Conservation (phyloP, 495 filamentous ascomycete species). For the Penicillium psychrofluorescens region DNA sequence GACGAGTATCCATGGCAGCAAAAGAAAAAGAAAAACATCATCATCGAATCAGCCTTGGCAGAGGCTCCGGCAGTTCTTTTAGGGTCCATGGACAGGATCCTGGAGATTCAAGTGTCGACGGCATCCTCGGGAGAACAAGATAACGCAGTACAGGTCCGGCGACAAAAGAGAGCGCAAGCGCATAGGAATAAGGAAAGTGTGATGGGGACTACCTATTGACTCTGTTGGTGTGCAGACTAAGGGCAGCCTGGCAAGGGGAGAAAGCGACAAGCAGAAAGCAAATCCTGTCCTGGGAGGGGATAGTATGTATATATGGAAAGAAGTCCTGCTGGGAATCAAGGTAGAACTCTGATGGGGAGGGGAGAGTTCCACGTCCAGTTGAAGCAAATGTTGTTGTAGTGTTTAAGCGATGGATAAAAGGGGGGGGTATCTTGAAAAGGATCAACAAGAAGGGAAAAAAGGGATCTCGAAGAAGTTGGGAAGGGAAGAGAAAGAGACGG, state of each 20-base stretch:
- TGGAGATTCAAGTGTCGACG: slow-evolving; percentile 7
- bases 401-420: neutral
- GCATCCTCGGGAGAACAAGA: slow-evolving; percentile 7
- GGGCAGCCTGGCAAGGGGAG: slow-evolving; percentile 28
- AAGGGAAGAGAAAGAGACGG: slow-evolving; percentile 10
- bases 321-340: slow-evolving; percentile 17
- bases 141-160: slow-evolving; percentile 17
- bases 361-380: slow-evolving; percentile 27
- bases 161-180: slow-evolving; percentile 11
- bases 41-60: slow-evolving; percentile 16
- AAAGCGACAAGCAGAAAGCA: slow-evolving; percentile 23
- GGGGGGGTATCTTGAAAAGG: slow-evolving; percentile 3
- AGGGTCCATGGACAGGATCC: slow-evolving; percentile 10
- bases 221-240: slow-evolving; percentile 29
- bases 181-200: slow-evolving; percentile 26
- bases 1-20: slow-evolving; percentile 14
- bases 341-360: slow-evolving; percentile 3
- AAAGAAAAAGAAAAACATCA: slow-evolving; percentile 2
- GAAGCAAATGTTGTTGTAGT: slow-evolving; percentile 7
- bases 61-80: slow-evolving; percentile 1
- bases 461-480: slow-evolving; percentile 15
- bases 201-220: slow-evolving; percentile 40
- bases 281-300: slow-evolving; percentile 33
- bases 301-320: slow-evolving; percentile 8
- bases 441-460: slow-evolving; percentile 2